Evolutionary conservation across 495 filamentous ascomycete genomes (phyloP), one percentile per base, ranked within the genome.

Genomic region (Penicillium silybi): DNA sequence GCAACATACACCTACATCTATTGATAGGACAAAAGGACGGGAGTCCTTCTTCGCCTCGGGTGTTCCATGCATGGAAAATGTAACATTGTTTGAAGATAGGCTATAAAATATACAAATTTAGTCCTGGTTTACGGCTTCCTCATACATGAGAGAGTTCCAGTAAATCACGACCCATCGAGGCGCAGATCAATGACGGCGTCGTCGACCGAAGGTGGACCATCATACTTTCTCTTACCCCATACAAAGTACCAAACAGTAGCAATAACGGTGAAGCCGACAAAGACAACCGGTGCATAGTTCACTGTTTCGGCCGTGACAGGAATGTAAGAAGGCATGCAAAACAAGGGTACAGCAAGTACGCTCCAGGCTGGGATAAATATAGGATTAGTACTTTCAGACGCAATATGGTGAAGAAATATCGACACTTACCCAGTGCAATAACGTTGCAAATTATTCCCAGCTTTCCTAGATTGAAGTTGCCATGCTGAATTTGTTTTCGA

Each of bases 231-330:
- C 9, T 52, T 74, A 9, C 85, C 83, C 72, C 83, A 79, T 15
- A 73, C 69, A 45, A 79, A 75, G 68, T 87, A 86, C 81, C 82
- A 86, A 2, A 69, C 66, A 6, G 71, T 65, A 19, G 70, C 65
- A 49, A 83, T 71, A 22, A 68, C 34, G n/a, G 73, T 72, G 50
- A 80, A 79, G 0, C 70, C 75, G 22, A 75, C 72, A 59, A 84
- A 84, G 17, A 82, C 79, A 15, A 80, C 79, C 2, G 64, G 70
- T 23, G 80, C 79, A 59, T 82, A 82, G 57, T 82, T 78, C 53
- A 77, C 76, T 1, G 56, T 66, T 15, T 55, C 43, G n/a, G 67
- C 51, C 18, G 64, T 63, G 17, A 76, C 72, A 6, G 75, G 71
- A 44, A 66, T 53, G n/a, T 48, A 53, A 13, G 70, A 56, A 4